Conservation (phyloP, 2,329 filamentous ascomycete genomes). For the Pseudogymnoascus sp. region DNA sequence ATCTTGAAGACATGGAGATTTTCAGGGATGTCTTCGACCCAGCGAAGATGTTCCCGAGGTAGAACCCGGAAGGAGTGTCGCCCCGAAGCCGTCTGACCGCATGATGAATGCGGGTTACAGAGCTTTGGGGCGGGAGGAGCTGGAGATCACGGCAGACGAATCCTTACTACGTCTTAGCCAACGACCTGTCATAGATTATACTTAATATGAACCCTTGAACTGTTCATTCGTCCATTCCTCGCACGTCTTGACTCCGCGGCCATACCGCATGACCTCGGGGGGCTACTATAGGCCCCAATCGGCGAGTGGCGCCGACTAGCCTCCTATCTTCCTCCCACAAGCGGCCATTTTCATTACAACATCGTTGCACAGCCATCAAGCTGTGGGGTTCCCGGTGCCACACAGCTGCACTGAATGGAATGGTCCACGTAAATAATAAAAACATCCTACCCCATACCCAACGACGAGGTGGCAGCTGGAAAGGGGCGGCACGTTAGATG, state of each 20-base stretch:
- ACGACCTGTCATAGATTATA: constrained; percentile 8
- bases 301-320: background rate
- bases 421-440: background rate
- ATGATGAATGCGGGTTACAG: background rate
- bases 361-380: background rate
- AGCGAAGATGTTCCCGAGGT: constrained; percentile 34
- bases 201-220: constrained; percentile 7
- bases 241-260: background rate
- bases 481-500: background rate
- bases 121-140: background rate
- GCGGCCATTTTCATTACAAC: background rate
- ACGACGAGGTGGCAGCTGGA: background rate
- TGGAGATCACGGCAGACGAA: background rate
- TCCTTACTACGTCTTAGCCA: background rate
- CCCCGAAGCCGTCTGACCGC: constrained; percentile 1
- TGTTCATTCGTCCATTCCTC: background rate
- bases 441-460: background rate
- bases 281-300: background rate
- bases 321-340: background rate
- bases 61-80: background rate
- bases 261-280: background rate
- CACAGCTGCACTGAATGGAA: background rate
- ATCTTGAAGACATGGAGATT: constrained; percentile 40
- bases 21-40: constrained; percentile 45
- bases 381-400: background rate